Conservation (phyloP, 176 grass and related monocot genomes). For the barley (Hordeum vulgare) region DNA sequence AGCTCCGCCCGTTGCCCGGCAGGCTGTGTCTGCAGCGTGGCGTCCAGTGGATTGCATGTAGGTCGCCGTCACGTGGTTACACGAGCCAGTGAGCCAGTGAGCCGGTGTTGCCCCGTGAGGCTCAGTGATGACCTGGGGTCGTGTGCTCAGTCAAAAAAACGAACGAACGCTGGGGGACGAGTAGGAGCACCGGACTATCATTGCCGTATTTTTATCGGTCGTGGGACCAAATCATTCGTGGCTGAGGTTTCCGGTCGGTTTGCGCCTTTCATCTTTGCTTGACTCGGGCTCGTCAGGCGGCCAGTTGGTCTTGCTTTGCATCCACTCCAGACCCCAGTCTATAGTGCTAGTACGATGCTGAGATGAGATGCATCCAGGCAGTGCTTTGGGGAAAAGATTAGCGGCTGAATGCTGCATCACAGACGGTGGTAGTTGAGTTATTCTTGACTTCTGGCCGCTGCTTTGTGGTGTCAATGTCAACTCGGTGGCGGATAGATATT, state of each 20-base stretch:
- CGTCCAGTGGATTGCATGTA: neutral
- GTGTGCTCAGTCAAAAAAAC: neutral
- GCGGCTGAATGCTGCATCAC: no score
- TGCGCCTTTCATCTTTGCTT: neutral
- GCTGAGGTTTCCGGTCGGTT: neutral
- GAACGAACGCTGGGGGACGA: neutral
- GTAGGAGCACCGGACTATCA: neutral
- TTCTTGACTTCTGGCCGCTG: neutral
- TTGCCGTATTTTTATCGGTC: neutral
- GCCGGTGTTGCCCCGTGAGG: neutral
- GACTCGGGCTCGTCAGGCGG: neutral
- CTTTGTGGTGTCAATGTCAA: neutral
- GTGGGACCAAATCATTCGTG: neutral
- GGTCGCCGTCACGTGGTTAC: neutral
- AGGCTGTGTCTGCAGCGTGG: neutral
- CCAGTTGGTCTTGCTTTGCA: no score
- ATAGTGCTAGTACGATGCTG: no score
- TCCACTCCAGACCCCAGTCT: no score
- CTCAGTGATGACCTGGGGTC: neutral
- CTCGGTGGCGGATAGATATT: neutral
- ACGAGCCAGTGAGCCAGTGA: neutral
- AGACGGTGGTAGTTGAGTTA: no score
- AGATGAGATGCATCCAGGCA: no score
- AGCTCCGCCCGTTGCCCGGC: neutral
- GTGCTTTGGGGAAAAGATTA: no score